Evolutionary conservation across 2,329 filamentous ascomycete genomes (phyloP).

Genomic region (Curvularia spicifera): DNA sequence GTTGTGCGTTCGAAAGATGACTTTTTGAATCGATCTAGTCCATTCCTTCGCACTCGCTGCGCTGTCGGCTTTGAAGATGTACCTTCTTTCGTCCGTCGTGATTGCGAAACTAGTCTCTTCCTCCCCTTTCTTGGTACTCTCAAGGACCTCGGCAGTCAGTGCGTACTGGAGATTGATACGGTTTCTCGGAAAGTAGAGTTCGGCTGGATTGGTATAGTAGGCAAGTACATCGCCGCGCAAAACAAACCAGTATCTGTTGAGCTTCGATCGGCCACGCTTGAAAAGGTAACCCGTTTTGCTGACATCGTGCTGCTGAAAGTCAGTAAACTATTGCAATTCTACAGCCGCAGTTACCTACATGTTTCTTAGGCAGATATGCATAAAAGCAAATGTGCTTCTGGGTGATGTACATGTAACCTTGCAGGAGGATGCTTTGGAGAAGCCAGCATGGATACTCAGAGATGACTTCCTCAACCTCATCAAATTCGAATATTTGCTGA

Average conservation of each 20-base stretch:
- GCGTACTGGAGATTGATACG: conserved; percentile 92
- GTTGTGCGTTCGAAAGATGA: conserved; percentile 94
- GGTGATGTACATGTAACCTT: conserved; percentile 96
- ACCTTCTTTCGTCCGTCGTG: conserved; percentile 80
- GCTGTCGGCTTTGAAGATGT: conserved; percentile 89
- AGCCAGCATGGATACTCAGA: conserved; percentile 95
- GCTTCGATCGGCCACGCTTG: conserved; percentile 89
- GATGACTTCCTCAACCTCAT: conserved; percentile 81
- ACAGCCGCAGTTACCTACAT: conserved; percentile 61
- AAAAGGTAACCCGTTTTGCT: conserved; percentile 87
- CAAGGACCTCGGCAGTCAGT: conserved; percentile 79
- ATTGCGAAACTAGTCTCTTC: conserved; percentile 80
- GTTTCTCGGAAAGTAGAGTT: conserved; percentile 89
- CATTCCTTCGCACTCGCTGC: conserved; percentile 89
- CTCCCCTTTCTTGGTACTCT: conserved; percentile 70
- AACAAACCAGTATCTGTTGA: conserved; percentile 90
- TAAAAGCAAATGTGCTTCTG: conserved; percentile 95
- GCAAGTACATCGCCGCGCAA: conserved; percentile 90
- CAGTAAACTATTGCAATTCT: conserved; percentile 19
- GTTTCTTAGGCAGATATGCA: conserved; percentile 93
- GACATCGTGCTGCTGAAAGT: conserved; percentile 52
- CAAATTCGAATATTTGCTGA: conserved; percentile 72
- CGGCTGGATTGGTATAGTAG: conserved; percentile 83
- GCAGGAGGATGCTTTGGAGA: conserved; percentile 86
- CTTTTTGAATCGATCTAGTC: conserved; percentile 91